Conservation (phyloP, 495 filamentous ascomycete species). For the Platismatia glauca region DNA sequence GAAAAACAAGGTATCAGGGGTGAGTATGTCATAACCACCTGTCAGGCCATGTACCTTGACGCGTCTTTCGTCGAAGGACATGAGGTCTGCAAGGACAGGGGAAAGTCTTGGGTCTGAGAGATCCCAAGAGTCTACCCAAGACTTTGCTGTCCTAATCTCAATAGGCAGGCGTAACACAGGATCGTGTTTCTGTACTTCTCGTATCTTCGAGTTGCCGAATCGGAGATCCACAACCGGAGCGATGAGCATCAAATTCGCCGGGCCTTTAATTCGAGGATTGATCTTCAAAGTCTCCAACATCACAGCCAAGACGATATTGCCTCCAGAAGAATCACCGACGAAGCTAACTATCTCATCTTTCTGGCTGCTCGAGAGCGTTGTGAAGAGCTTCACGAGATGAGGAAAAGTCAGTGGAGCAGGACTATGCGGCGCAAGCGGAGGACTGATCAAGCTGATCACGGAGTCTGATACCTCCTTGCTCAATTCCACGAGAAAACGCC, state of each 20-base stretch:
- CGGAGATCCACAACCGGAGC: conserved; percentile 33
- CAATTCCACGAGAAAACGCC: conserved; percentile 28
- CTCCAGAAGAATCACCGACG: conserved; percentile 28
- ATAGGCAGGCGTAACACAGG: conserved; percentile 30
- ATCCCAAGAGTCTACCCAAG: conserved; percentile 29
- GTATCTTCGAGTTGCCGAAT: conserved; percentile 32
- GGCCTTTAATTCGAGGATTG: not conserved
- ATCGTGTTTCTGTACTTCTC: conserved; percentile 26
- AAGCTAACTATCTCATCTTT: conserved; percentile 16
- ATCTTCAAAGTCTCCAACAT: conserved; percentile 25
- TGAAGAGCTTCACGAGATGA: conserved; percentile 5
- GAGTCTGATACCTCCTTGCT: not conserved
- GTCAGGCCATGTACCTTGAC: conserved; percentile 33
- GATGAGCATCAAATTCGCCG: conserved; percentile 29
- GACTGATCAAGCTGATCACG: conserved; percentile 6
- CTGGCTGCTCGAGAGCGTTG: not conserved
- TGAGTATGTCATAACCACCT: conserved; percentile 32
- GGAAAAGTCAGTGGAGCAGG: conserved; percentile 1
- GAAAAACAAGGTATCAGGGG: conserved; percentile 32
- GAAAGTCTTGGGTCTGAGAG: conserved; percentile 26
- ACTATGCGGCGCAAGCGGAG: conserved; percentile 5
- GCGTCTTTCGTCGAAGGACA: conserved; percentile 17
- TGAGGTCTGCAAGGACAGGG: conserved; percentile 22
- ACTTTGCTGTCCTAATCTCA: conserved; percentile 27
- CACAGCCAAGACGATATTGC: conserved; percentile 28